Evolutionary conservation across 768 basidiomycete genomes (phyloP).

Genomic region (Naganishia vishniacii): DNA sequence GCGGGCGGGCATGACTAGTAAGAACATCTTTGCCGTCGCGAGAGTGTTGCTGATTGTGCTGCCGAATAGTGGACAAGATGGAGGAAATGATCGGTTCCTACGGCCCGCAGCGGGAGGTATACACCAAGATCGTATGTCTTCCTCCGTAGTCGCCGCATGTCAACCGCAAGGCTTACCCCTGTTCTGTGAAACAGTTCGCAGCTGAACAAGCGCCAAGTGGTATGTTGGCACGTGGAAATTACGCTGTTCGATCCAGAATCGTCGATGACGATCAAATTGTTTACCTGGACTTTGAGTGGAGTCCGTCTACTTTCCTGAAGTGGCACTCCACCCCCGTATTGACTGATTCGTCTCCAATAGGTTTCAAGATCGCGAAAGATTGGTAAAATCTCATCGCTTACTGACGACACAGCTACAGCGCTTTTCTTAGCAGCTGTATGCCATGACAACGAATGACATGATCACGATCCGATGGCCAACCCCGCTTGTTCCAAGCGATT

Average conservation of each 20-base stretch:
- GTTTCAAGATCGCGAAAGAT: conserved; percentile 84
- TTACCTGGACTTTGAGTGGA: conserved; percentile 77
- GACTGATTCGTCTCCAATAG: conserved; percentile 20
- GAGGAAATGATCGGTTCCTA: conserved; percentile 93
- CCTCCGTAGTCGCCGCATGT: no score
- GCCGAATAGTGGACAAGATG: conserved; percentile 69
- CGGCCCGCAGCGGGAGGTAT: conserved; percentile 66
- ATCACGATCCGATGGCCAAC: no score
- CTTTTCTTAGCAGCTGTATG: not conserved
- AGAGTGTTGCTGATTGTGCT: conserved; percentile 5
- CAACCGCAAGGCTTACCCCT: conserved; percentile 37
- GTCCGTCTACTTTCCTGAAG: conserved; percentile 33
- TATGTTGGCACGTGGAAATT: conserved; percentile 75
- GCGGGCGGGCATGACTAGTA: conserved; percentile 68
- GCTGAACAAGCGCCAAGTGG: conserved; percentile 60
- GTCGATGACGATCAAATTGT: conserved; percentile 78
- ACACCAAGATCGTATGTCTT: conserved; percentile 55
- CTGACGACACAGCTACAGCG: not conserved
- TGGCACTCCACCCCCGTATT: not conserved
- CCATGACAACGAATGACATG: conserved; percentile 15
- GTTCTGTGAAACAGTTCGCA: conserved; percentile 34
- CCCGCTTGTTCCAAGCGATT: no score
- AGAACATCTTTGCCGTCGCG: conserved; percentile 21
- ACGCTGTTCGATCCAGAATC: conserved; percentile 72
- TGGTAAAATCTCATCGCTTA: conserved; percentile 55